Conservation (phyloP, 768 basidiomycete species). For the Russula brevipes region DNA sequence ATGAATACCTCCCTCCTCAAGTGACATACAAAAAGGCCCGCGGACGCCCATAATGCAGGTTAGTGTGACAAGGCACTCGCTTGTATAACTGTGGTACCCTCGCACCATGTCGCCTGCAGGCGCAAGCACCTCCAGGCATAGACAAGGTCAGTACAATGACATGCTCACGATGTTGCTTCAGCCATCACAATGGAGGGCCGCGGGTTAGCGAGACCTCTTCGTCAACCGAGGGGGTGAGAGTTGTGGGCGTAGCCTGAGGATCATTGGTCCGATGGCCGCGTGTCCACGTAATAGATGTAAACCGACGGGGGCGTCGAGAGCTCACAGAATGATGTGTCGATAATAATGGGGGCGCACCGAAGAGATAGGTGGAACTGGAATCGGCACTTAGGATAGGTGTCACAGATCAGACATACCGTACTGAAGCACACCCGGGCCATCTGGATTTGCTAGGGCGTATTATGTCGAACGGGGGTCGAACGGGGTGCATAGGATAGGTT, state of each 20-base stretch:
- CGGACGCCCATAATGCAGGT: neutral
- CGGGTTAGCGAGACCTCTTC: neutral
- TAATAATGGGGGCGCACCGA: slow-evolving; percentile 28
- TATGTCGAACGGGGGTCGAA: slow-evolving; percentile 36
- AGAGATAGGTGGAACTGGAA: slow-evolving; percentile 34
- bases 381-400: neutral
- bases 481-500: slow-evolving; percentile 34
- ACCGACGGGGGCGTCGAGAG: slow-evolving; percentile 1
- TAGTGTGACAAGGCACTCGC: no score
- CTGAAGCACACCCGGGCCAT: slow-evolving; percentile 33
- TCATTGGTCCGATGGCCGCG: no score
- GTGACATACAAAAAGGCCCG: neutral
- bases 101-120: neutral
- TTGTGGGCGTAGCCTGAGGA: no score
- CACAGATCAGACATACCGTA: slow-evolving; percentile 24
- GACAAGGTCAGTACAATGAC: slow-evolving; percentile 9
- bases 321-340: slow-evolving; percentile 38
- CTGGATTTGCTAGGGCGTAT: slow-evolving; percentile 25
- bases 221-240: no score
- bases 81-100: no score
- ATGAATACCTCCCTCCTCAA: neutral
- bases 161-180: no score
- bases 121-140: neutral
- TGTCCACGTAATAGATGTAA: neutral
- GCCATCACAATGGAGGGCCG: neutral